Evolutionary conservation across 306 rosid species (phyloP).

Genomic region (Astragalus membranaceus): DNA sequence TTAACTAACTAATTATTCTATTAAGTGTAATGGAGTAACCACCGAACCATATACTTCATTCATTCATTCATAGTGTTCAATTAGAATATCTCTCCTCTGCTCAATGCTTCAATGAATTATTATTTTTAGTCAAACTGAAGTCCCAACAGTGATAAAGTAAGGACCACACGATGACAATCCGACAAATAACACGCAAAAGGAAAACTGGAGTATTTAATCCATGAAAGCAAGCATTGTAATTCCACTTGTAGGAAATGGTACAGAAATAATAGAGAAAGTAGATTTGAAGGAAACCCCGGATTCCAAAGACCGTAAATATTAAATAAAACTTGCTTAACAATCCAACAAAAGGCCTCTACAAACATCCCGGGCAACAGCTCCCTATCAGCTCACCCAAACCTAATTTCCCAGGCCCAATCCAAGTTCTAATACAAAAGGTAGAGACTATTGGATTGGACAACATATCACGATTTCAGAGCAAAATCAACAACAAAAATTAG

Average conservation of each 20-base stretch:
- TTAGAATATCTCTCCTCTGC: no score
- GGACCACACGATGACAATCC: no score
- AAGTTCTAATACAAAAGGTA: background rate
- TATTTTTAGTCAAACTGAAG: no score
- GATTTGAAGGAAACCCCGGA: background rate
- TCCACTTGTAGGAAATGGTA: conserved; percentile 16
- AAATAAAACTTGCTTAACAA: conserved; percentile 19
- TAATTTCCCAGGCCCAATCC: background rate
- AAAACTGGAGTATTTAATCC: background rate
- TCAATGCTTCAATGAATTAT: no score
- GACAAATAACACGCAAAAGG: background rate
- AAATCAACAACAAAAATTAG: conserved; percentile 20
- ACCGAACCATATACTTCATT: no score
- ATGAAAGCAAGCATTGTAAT: background rate
- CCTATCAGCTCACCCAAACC: conserved; percentile 6
- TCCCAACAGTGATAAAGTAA: no score
- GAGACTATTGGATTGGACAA: background rate
- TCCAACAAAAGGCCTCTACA: conserved; percentile 8
- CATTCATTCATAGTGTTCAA: no score
- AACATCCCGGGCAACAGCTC: conserved; percentile 9
- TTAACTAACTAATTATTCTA: no score
- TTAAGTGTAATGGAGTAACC: no score
- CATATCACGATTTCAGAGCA: conserved; percentile 15
- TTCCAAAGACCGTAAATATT: conserved; percentile 23
- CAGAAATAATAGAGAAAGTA: conserved; percentile 13